These are phyloP conservation scores for Dryadomyces quercivorus DNA, from an alignment of 2,329 filamentous ascomycete genomes.

Conservation along the genomic window DNA sequence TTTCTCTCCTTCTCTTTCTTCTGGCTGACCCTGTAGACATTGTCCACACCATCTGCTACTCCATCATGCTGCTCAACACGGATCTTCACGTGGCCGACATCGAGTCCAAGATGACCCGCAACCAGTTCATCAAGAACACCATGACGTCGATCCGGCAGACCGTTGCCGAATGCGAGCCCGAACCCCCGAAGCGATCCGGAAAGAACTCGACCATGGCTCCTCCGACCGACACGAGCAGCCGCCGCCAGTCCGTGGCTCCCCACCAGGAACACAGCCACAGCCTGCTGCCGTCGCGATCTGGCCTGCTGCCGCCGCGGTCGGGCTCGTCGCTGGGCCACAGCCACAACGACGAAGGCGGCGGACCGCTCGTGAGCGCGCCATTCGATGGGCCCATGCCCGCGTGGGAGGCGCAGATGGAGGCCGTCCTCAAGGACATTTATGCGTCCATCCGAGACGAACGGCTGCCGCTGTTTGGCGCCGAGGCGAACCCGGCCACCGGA, in stretches of 20 bases:
- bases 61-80: constrained; percentile 87
- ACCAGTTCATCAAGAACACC: constrained; percentile 93
- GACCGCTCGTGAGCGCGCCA: constrained; percentile 64
- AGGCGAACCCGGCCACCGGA: constrained; percentile 34
- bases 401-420: constrained; percentile 84
- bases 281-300: neutral
- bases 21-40: constrained; percentile 51
- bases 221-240: neutral
- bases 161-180: constrained; percentile 56
- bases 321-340: constrained; percentile 27
- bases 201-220: constrained; percentile 8
- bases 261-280: constrained; percentile 19
- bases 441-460: constrained; percentile 75
- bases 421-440: constrained; percentile 87
- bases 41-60: constrained; percentile 95
- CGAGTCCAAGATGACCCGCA: constrained; percentile 89
- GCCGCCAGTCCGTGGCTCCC: neutral
- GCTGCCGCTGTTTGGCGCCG: constrained; percentile 73
- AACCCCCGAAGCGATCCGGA: constrained; percentile 47
- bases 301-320: constrained; percentile 31
- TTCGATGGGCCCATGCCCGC: constrained; percentile 64
- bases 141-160: constrained; percentile 77
- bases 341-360: constrained; percentile 28
- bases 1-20: neutral
- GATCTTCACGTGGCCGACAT: constrained; percentile 93